Evolutionary conservation across 2,329 filamentous ascomycete species (phyloP).

Genomic region (Neophaeococcomyces aloes): DNA sequence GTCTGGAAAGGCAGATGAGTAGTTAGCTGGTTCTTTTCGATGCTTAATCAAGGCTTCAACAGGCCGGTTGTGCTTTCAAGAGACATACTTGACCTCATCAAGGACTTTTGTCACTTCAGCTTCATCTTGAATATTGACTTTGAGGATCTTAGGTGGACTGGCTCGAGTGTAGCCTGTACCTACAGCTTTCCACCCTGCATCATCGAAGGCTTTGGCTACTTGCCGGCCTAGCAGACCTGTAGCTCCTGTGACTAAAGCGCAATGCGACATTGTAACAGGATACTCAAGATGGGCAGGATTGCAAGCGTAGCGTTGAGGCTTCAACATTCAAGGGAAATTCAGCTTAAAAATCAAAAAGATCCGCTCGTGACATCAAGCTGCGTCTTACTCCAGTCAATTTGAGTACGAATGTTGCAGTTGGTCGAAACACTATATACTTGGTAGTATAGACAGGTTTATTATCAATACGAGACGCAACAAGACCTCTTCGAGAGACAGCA

Average conservation of each 20-base stretch:
- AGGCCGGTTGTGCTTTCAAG: background rate
- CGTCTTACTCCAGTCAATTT: background rate
- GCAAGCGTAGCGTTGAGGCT: too few relatives aligned
- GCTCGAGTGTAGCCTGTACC: constrained; percentile 67
- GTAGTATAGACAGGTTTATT: too few relatives aligned
- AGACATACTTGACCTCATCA: constrained; percentile 42
- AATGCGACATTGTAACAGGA: constrained; percentile 23
- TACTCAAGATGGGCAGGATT: background rate
- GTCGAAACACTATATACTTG: too few relatives aligned
- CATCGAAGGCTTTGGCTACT: constrained; percentile 60
- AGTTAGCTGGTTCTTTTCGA: constrained; percentile 7
- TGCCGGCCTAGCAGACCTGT: constrained; percentile 75
- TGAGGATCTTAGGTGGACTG: constrained; percentile 56
- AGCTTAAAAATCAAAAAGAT: too few relatives aligned
- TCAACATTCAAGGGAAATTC: too few relatives aligned
- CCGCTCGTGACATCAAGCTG: background rate
- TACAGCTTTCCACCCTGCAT: constrained; percentile 56
- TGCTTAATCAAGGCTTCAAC: background rate
- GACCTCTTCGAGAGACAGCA: too few relatives aligned
- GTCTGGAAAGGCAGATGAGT: constrained; percentile 37
- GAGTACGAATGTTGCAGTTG: too few relatives aligned
- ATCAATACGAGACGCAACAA: too few relatives aligned
- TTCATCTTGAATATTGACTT: constrained; percentile 39
- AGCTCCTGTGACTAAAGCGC: constrained; percentile 69
- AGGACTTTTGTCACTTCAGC: constrained; percentile 38